phyloP scores from a whole-genome alignment of 2,329 filamentous ascomycete genomes.

The Madurella mycetomatis region DNA sequence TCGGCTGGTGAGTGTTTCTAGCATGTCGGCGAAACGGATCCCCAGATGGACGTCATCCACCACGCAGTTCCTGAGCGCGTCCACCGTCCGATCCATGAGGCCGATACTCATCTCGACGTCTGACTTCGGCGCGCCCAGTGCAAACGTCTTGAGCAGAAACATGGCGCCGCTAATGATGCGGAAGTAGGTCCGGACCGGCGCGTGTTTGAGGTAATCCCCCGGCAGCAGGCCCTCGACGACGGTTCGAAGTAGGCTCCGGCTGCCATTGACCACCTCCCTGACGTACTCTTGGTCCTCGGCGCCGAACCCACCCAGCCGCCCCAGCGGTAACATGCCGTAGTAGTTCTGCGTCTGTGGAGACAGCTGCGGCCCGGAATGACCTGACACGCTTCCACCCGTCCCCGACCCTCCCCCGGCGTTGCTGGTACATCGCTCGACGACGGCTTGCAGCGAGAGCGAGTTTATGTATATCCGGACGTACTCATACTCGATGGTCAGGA shows the following conservation, averaged over 20 bases:
- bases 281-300: slow-evolving; percentile 68
- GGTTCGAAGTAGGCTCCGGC: slow-evolving; percentile 68
- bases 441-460: slow-evolving; percentile 86
- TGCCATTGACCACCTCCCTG: slow-evolving; percentile 71
- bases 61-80: slow-evolving; percentile 70
- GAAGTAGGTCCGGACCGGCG: slow-evolving; percentile 79
- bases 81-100: slow-evolving; percentile 70
- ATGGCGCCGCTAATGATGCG: slow-evolving; percentile 81
- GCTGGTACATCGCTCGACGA: slow-evolving; percentile 85
- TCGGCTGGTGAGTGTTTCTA: slow-evolving; percentile 72
- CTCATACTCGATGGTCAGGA: slow-evolving; percentile 90
- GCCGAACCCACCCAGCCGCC: slow-evolving; percentile 60
- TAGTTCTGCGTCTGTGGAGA: slow-evolving; percentile 63
- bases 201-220: slow-evolving; percentile 72
- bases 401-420: slow-evolving; percentile 50
- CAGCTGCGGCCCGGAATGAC: slow-evolving; percentile 37
- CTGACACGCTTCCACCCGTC: slow-evolving; percentile 32
- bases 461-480: slow-evolving; percentile 95
- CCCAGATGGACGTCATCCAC: slow-evolving; percentile 82
- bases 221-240: slow-evolving; percentile 74
- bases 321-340: slow-evolving; percentile 60
- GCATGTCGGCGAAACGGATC: slow-evolving; percentile 76
- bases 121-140: slow-evolving; percentile 71
- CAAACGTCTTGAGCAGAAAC: slow-evolving; percentile 81
- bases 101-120: slow-evolving; percentile 72